phyloP scores from a whole-genome alignment of 2,329 filamentous ascomycete species.

The Dendrostoma leiphaemia region DNA sequence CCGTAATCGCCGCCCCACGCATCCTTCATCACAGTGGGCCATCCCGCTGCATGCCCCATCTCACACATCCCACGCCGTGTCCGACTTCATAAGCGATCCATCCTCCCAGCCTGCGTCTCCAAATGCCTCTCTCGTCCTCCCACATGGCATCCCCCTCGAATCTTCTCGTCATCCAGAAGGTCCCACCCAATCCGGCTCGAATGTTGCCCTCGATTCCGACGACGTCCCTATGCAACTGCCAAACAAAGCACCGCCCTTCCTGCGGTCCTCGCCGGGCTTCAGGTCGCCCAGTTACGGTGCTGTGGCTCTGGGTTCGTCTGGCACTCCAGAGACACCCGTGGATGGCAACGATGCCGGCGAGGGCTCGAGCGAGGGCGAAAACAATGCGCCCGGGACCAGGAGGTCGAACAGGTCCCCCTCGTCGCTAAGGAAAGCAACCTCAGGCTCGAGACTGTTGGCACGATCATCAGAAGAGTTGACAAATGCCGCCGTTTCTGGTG shows the following conservation, averaged over 20 bases:
- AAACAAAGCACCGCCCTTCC: slow-evolving; percentile 25
- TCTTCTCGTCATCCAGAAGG: slow-evolving; percentile 4
- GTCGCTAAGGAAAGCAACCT: slow-evolving; percentile 10
- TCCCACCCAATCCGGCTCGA: slow-evolving; percentile 4
- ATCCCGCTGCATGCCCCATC: slow-evolving; percentile 10
- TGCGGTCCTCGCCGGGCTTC: slow-evolving; percentile 31
- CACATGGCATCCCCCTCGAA: slow-evolving; percentile 17
- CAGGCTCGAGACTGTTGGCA: neutral
- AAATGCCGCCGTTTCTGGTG: slow-evolving; percentile 48
- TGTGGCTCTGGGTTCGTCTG: slow-evolving; percentile 22
- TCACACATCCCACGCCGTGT: slow-evolving; percentile 8
- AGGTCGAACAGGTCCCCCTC: slow-evolving; percentile 10
- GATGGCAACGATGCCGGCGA: slow-evolving; percentile 12
- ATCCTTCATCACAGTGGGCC: slow-evolving; percentile 14
- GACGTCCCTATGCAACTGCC: slow-evolving; percentile 18
- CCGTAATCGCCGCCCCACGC: slow-evolving; percentile 10
- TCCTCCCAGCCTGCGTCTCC: slow-evolving; percentile 10
- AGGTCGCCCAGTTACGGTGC: slow-evolving; percentile 32
- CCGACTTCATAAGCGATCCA: slow-evolving; percentile 13
- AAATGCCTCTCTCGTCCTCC: slow-evolving; percentile 1
- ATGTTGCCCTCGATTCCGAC: slow-evolving; percentile 1
- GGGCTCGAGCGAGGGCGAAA: slow-evolving; percentile 14
- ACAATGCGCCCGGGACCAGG: neutral
- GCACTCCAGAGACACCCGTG: slow-evolving; percentile 5
- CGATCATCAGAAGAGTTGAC: slow-evolving; percentile 49